Evolutionary conservation across 2,329 filamentous ascomycete genomes (phyloP).

Genomic region (Colletotrichum tamarilloi): DNA sequence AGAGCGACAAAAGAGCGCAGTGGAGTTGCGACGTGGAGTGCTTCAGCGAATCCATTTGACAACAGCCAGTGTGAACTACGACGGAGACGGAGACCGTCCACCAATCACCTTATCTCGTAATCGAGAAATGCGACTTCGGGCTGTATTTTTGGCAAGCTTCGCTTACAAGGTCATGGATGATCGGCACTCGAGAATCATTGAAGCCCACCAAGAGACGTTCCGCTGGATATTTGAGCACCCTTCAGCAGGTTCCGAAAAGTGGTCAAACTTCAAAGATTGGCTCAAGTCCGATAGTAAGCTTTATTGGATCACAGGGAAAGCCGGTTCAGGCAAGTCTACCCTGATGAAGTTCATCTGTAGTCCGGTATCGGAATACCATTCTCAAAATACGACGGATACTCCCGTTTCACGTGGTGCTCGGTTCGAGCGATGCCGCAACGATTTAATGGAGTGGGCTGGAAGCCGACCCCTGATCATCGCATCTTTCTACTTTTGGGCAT

Average conservation of each 20-base stretch:
- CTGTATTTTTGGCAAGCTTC: not conserved
- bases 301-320: slow-evolving; percentile 48
- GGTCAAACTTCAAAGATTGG: not conserved
- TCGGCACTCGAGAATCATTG: not conserved
- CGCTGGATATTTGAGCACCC: not conserved
- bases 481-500: slow-evolving; percentile 11
- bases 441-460: not conserved
- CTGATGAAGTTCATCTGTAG: slow-evolving; percentile 53
- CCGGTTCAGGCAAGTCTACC: slow-evolving; percentile 59
- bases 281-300: not conserved
- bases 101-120: not conserved
- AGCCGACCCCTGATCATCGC: not conserved
- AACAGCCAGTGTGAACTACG: not conserved
- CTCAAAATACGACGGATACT: not conserved
- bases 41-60: not conserved
- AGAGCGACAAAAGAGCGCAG: not conserved
- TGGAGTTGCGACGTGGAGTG: not conserved
- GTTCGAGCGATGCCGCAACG: not conserved
- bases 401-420: not conserved
- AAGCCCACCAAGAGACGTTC: not conserved
- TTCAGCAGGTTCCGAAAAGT: not conserved
- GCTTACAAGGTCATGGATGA: not conserved
- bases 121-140: not conserved
- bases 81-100: not conserved
- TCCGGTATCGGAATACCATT: not conserved